phyloP scores from a whole-genome alignment of 352 stramenopile genomes.

The Phytophthora multivora region DNA sequence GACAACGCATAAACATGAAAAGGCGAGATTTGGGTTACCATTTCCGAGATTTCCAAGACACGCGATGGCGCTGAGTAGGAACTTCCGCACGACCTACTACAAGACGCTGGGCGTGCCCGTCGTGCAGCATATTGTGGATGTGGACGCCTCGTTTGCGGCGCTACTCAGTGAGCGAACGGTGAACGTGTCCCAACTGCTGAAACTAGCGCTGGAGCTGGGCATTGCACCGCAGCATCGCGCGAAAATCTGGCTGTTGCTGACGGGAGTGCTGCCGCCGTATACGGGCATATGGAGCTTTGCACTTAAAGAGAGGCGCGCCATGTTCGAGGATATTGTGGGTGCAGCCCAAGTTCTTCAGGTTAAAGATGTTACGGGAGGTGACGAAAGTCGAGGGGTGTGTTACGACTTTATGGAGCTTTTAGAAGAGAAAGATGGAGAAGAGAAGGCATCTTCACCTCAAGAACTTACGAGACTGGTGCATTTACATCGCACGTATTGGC shows the following conservation, averaged over 20 bases:
- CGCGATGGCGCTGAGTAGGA: slow-evolving; percentile 66
- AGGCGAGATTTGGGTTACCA: neutral
- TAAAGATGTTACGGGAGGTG: slow-evolving; percentile 19
- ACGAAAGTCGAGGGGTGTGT: slow-evolving; percentile 14
- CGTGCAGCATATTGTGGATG: slow-evolving; percentile 82
- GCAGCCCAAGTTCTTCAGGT: slow-evolving; percentile 56
- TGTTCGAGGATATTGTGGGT: slow-evolving; percentile 70
- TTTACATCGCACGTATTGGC: slow-evolving; percentile 54
- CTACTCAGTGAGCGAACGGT: slow-evolving; percentile 60
- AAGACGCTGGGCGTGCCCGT: slow-evolving; percentile 87
- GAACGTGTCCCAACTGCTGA: slow-evolving; percentile 71
- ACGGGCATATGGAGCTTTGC: slow-evolving; percentile 68
- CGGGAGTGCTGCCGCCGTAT: slow-evolving; percentile 58
- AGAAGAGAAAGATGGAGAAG: slow-evolving; percentile 2
- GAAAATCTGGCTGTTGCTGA: slow-evolving; percentile 65
- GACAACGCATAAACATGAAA: slow-evolving; percentile 4
- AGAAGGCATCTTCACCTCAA: slow-evolving; percentile 7
- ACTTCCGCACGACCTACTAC: slow-evolving; percentile 87
- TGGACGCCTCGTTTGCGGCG: slow-evolving; percentile 75
- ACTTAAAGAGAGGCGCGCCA: slow-evolving; percentile 48
- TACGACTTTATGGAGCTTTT: slow-evolving; percentile 37
- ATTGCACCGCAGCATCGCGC: slow-evolving; percentile 59
- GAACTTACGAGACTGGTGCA: slow-evolving; percentile 35
- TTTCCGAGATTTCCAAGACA: neutral
- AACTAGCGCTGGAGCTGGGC: slow-evolving; percentile 77